phyloP scores from a whole-genome alignment of 179 eudicot genomes.

The Monotropa hypopitys region DNA sequence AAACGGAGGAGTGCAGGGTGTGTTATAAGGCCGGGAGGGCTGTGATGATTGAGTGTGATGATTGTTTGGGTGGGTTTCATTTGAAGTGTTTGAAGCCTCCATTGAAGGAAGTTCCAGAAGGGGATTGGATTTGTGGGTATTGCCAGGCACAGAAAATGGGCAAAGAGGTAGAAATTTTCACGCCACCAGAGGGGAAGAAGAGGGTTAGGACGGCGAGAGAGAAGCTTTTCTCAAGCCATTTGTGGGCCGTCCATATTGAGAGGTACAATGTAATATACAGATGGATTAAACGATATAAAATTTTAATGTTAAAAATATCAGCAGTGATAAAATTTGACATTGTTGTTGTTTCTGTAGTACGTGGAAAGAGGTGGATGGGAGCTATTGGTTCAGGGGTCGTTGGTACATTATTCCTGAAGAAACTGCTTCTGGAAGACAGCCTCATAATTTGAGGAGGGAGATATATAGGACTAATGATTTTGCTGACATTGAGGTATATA shows the following conservation, averaged over 20 bases:
- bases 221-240: constrained; percentile 76
- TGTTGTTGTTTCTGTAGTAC: constrained; percentile 29
- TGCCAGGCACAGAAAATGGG: constrained; percentile 64
- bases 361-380: constrained; percentile 92
- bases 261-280: constrained; percentile 32
- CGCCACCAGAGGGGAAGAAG: constrained; percentile 60
- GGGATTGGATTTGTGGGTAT: constrained; percentile 79
- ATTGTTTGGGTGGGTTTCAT: constrained; percentile 87
- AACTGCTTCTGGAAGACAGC: constrained; percentile 88
- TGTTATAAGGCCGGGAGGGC: constrained; percentile 38
- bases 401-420: constrained; percentile 98
- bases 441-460: constrained; percentile 89
- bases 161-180: constrained; percentile 41
- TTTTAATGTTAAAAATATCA: not conserved
- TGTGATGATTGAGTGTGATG: constrained; percentile 85
- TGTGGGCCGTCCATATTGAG: constrained; percentile 77
- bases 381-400: constrained; percentile 69
- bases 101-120: constrained; percentile 72
- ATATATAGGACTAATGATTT: constrained; percentile 74
- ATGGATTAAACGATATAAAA: not conserved
- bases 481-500: constrained; percentile 71
- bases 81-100: constrained; percentile 90
- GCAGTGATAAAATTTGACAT: not conserved
- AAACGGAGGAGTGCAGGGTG: constrained; percentile 71
- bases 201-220: constrained; percentile 61